phyloP scores from a whole-genome alignment of 2,329 filamentous ascomycete genomes.

The Trichophyton verrucosum region DNA sequence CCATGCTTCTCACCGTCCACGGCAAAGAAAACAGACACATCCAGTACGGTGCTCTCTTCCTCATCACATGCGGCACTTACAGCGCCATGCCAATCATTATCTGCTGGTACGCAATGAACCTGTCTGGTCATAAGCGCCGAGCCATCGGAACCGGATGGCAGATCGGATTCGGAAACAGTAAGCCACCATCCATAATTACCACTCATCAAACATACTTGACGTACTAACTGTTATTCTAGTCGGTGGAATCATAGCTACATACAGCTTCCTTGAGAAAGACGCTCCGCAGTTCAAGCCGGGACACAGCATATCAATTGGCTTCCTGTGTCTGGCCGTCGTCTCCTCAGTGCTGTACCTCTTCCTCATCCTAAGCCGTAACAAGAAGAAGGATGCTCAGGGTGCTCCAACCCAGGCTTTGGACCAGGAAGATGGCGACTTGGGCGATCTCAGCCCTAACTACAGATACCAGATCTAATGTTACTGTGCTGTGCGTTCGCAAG shows the following conservation, averaged over 20 bases:
- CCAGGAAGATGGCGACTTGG: conserved; percentile 24
- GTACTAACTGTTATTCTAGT: conserved; percentile 28
- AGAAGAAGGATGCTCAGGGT: conserved; percentile 24
- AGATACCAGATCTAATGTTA: conserved; percentile 23
- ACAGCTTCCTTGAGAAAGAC: conserved; percentile 54
- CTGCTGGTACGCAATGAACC: conserved; percentile 74
- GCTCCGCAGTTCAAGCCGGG: conserved; percentile 57
- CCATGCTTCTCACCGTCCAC: conserved; percentile 60
- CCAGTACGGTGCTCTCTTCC: conserved; percentile 69
- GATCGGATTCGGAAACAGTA: conserved; percentile 59
- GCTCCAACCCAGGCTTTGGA: conserved; percentile 13
- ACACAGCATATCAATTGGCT: conserved; percentile 65
- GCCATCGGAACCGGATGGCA: conserved; percentile 64
- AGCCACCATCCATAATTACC: conserved; percentile 9
- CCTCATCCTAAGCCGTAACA: conserved; percentile 30
- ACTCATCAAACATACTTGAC: background rate
- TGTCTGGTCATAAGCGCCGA: conserved; percentile 58
- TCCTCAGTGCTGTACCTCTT: conserved; percentile 31
- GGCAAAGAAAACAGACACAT: conserved; percentile 43
- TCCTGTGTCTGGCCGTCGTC: conserved; percentile 54
- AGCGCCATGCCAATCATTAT: conserved; percentile 80
- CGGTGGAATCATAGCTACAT: conserved; percentile 66
- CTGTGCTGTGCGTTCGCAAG: too few species aligned
- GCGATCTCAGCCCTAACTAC: conserved; percentile 33
- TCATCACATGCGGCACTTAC: conserved; percentile 69